Percentiles rank a stretch among this genome's conserved stretches.
These are phyloP conservation scores for Sordariomycetes sp. DNA, from an alignment of 2,329 filamentous ascomycete species.

Conservation along the genomic window DNA sequence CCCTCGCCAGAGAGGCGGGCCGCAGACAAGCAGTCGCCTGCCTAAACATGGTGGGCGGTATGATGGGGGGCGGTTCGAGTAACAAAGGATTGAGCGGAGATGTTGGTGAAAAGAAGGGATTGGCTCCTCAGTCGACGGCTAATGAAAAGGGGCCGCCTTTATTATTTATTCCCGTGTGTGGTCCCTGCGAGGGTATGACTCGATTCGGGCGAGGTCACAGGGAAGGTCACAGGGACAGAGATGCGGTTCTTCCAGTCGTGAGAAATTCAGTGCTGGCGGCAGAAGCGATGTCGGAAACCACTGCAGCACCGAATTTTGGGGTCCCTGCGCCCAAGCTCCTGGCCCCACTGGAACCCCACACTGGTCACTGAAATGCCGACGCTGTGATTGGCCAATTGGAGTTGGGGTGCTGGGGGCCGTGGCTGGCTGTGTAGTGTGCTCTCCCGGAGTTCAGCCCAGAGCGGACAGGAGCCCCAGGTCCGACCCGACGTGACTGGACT, in stretches of 20 bases:
- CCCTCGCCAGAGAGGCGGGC: neutral
- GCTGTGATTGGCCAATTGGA: conserved; percentile 1
- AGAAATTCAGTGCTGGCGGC: neutral
- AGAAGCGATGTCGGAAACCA: conserved; percentile 2
- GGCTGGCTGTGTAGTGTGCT: neutral
- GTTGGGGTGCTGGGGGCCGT: no score
- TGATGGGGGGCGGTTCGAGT: neutral
- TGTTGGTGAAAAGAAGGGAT: neutral
- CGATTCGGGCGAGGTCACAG: conserved; percentile 1
- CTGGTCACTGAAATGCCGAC: conserved; percentile 1
- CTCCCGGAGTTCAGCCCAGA: neutral
- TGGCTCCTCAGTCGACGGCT: neutral
- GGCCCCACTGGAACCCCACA: conserved; percentile 1
- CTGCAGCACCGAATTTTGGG: neutral
- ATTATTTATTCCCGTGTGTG: neutral
- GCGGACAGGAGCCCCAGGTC: no score
- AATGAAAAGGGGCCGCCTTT: neutral
- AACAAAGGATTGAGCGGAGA: neutral
- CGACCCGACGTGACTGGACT: no score
- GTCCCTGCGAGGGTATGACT: neutral
- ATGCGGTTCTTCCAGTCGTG: neutral
- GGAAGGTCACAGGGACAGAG: conserved; percentile 5
- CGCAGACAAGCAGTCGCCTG: conserved; percentile 1
- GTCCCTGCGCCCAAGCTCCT: neutral
- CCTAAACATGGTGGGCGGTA: conserved; percentile 1